A percentile compares a stretch with the other conserved stretches of the same genome.
These are phyloP conservation scores for Nicotiana undulata DNA, from an alignment of 257 asterid species.

Conservation along the genomic window DNA sequence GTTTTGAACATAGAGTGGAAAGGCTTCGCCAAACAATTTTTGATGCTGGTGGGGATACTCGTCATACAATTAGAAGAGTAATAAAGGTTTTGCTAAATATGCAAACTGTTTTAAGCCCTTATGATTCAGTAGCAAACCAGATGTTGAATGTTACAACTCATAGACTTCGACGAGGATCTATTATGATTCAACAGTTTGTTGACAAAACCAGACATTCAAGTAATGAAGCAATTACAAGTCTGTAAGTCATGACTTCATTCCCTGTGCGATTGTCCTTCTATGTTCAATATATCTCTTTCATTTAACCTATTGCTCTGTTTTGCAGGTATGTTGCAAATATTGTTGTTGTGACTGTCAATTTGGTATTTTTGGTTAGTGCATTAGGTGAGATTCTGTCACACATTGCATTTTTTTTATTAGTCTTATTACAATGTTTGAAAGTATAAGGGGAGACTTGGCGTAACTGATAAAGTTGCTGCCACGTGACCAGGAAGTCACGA, in stretches of 20 bases:
- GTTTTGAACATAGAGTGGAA: constrained; percentile 24
- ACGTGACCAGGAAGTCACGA: too few relatives aligned
- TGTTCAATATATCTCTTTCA: neutral
- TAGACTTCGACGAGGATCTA: constrained; percentile 29
- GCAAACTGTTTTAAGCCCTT: constrained; percentile 30
- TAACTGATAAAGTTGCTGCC: too few relatives aligned
- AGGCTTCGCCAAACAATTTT: constrained; percentile 27
- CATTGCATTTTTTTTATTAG: neutral
- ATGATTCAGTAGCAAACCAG: constrained; percentile 24
- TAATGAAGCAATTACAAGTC: constrained; percentile 24
- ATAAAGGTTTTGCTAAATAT: constrained; percentile 25
- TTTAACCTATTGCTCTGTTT: neutral
- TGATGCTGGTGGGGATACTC: constrained; percentile 32
- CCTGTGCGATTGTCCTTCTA: neutral
- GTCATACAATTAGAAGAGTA: constrained; percentile 28
- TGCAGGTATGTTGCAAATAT: constrained; percentile 37
- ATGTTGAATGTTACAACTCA: constrained; percentile 28
- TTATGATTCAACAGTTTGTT: constrained; percentile 21
- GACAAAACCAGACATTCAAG: constrained; percentile 20
- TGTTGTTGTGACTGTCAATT: constrained; percentile 27
- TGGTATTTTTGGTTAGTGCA: constrained; percentile 37
- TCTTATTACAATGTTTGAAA: neutral
- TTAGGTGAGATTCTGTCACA: constrained; percentile 29
- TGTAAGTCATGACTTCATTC: constrained; percentile 18
- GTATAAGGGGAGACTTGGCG: too few relatives aligned